These are phyloP conservation scores for Straminergon stramineum DNA, from an alignment of 225 moss, liverwort and hornwort genomes.

Conservation along the genomic window DNA sequence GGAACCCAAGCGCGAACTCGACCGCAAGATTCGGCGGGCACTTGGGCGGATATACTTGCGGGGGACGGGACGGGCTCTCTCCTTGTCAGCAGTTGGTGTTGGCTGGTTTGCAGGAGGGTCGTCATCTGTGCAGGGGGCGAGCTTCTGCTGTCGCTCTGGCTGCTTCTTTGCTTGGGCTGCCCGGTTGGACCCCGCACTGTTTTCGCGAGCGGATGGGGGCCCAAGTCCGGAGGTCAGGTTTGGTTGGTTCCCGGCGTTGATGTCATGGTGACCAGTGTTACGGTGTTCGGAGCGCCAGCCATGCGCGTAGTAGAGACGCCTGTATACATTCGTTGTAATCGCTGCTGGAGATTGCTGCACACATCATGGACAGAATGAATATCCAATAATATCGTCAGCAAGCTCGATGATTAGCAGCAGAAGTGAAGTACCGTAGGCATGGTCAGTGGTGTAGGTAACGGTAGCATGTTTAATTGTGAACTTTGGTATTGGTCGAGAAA, in stretches of 20 bases:
- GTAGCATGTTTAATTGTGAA: background rate
- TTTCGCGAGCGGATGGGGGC: background rate
- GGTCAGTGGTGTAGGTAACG: no score
- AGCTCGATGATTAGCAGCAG: background rate
- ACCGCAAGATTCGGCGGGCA: no score
- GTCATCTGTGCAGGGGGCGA: conserved; percentile 1
- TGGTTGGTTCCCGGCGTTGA: conserved; percentile 10
- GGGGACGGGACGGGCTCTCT: background rate
- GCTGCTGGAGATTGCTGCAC: conserved; percentile 53
- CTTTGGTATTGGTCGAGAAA: background rate
- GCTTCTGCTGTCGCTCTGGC: background rate
- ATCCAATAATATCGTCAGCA: background rate
- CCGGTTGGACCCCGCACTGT: background rate
- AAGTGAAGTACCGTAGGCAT: background rate
- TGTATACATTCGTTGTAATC: conserved; percentile 44
- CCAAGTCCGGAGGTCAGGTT: background rate
- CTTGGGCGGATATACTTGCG: background rate
- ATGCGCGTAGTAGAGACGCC: conserved; percentile 44
- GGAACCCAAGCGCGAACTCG: background rate
- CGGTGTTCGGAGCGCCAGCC: conserved; percentile 70
- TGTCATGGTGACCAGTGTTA: conserved; percentile 38
- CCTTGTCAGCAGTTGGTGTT: background rate
- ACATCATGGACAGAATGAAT: background rate
- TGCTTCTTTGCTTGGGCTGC: background rate
- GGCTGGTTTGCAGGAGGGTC: background rate